Conservation (phyloP, 306 rosid genomes). For the Quercus berberidifolia region DNA sequence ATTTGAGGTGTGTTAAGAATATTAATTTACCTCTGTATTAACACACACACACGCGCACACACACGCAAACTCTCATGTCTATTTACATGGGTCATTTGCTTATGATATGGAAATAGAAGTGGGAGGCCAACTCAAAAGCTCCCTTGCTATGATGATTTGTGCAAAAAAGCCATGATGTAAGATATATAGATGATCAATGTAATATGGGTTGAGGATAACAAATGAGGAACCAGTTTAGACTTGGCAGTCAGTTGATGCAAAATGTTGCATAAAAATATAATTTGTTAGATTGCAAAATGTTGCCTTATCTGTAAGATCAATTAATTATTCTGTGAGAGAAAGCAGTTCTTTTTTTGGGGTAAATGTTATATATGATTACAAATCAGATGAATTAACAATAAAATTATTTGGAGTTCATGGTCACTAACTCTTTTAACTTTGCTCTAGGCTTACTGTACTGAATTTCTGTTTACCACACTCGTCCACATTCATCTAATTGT, state of each 20-base stretch:
- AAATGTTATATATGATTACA: neutral
- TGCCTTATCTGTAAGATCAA: neutral
- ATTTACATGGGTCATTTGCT: no score
- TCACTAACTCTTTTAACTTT: neutral
- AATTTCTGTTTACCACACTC: neutral
- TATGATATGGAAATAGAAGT: no score
- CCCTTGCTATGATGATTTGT: neutral
- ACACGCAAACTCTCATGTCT: neutral
- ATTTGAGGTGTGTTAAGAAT: conserved; percentile 56
- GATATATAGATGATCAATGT: neutral
- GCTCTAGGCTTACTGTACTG: neutral
- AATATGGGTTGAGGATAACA: neutral
- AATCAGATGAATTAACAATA: neutral
- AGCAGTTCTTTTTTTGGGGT: no score
- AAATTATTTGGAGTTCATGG: neutral
- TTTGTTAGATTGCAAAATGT: neutral
- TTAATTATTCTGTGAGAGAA: neutral
- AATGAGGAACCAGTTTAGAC: neutral
- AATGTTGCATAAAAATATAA: neutral
- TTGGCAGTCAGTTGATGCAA: neutral
- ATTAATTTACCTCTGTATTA: conserved; percentile 5
- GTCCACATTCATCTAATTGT: neutral
- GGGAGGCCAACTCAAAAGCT: no score
- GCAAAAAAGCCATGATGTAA: neutral
- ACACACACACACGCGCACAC: conserved; percentile 2